Base-by-base conservation (phyloP, 2,329 filamentous ascomycete species). In the Didymella exigua region DNA sequence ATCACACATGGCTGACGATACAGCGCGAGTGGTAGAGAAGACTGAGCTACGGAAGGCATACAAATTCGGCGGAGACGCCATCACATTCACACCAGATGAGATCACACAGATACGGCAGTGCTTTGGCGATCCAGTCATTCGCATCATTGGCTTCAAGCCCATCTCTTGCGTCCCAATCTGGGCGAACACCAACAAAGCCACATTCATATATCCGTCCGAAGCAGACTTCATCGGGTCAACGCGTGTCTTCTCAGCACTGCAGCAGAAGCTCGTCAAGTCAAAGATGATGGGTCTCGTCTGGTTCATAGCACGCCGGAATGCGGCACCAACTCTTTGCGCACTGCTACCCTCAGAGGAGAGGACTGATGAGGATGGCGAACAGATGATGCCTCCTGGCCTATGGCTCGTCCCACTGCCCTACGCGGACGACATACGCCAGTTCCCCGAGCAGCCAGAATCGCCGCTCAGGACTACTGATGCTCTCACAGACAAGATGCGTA, bases 81-180 rank as follows among this genome's bases (percentile, higher is more conserved):
- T 99, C 41, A 84, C 89, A 43, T 99, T 99, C 72, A 87, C 87
- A 0, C 84, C 87, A 0, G 92, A 97, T 29, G 93, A 99, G 72
- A 86, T 93, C 56, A 88, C 88, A 54, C 78, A 83, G 18, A 81
- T 99, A 54, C 87, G 88, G 58, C 80, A 90, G 62, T 73, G 71
- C 48, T 96, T 96, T 66, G 93, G 93, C 2, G 82, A 89, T 1
- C 90, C 91, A 0, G 81, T 90, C 11, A 89, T 99, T 52, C 88
- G 92, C 5, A 89, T 99, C 61, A 89, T 99, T 52, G 95, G 95
- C 5, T 99, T 99, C 82, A 99, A 98, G 72, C 86, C 91, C 6
- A 80, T 90, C 24, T 85, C 84, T 1, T 79, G 85, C 66, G 79
- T 97, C 1, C 89, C 90, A 0, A 81, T 89, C 16, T 97, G 93